phyloP scores from a whole-genome alignment of 345 rosid genomes.

The Eucalyptus regnans region DNA sequence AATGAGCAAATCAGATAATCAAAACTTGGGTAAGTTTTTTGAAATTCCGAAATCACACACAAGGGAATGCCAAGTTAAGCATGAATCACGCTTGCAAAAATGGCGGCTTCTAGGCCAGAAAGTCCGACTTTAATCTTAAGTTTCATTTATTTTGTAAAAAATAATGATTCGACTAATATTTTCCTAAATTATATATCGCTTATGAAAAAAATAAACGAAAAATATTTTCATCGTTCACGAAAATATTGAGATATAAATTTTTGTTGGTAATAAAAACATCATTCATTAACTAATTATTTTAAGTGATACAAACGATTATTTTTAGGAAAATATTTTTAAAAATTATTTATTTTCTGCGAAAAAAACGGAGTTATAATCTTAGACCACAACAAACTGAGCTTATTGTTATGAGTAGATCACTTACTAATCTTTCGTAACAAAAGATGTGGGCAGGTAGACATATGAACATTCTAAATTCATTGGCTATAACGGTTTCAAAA shows the following conservation, averaged over 20 bases:
- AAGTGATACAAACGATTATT: too few relatives aligned
- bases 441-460: background rate
- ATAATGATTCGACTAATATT: too few relatives aligned
- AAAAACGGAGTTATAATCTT: background rate
- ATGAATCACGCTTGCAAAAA: background rate
- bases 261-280: too few relatives aligned
- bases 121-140: background rate
- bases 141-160: background rate
- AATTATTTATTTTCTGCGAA: too few relatives aligned
- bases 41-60: background rate
- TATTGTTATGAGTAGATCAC: background rate
- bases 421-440: background rate
- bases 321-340: too few relatives aligned
- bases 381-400: background rate
- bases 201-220: accelerated
- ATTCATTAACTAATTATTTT: too few relatives aligned
- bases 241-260: background rate
- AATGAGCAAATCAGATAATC: background rate
- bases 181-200: too few relatives aligned
- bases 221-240: too few relatives aligned
- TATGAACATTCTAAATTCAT: background rate
- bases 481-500: background rate
- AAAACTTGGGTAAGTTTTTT: background rate
- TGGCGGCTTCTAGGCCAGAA: background rate
- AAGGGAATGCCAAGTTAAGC: background rate